A percentile compares a stretch with the other conserved stretches of the same genome.
Conservation (phyloP, 2,329 filamentous ascomycete species). For the Neofusicoccum cordaticola region DNA sequence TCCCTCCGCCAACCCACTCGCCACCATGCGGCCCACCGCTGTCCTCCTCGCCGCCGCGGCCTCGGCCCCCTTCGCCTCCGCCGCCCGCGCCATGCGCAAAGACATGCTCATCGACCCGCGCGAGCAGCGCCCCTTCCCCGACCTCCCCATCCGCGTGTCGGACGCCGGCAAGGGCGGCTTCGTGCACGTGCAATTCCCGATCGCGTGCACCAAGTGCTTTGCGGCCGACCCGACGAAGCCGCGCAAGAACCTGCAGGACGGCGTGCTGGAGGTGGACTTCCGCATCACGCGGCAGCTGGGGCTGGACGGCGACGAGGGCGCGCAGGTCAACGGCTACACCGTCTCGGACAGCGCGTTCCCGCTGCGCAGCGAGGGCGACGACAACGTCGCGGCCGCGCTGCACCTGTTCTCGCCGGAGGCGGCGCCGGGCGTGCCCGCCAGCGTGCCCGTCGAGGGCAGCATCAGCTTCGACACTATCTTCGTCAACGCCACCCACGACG, state of each 20-base stretch:
- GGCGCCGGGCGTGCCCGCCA: not conserved
- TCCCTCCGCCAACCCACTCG: too few species aligned
- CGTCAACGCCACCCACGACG: constrained; percentile 10
- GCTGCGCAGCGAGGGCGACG: not conserved
- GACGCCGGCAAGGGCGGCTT: constrained; percentile 6
- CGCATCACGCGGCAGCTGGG: constrained; percentile 11
- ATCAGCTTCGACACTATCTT: not conserved
- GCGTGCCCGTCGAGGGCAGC: not conserved
- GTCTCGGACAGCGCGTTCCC: constrained; percentile 2
- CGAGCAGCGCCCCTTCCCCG: constrained; percentile 7
- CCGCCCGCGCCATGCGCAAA: not conserved
- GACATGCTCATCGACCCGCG: constrained; percentile 8
- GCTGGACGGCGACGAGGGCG: constrained; percentile 13
- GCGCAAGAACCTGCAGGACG: constrained; percentile 5
- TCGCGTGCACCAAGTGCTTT: constrained; percentile 13
- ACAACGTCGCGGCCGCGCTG: not conserved
- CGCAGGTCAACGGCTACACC: constrained; percentile 14
- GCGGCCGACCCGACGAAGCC: not conserved
- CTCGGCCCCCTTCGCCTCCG: not conserved
- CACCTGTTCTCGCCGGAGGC: not conserved
- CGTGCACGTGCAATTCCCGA: constrained; percentile 14
- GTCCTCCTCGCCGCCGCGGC: not conserved
- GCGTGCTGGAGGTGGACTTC: constrained; percentile 15
- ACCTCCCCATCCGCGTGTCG: constrained; percentile 16
- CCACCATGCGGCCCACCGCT: not conserved